Conservation (phyloP, 164 flowering plant species). For the Euptelea pleiosperma region DNA sequence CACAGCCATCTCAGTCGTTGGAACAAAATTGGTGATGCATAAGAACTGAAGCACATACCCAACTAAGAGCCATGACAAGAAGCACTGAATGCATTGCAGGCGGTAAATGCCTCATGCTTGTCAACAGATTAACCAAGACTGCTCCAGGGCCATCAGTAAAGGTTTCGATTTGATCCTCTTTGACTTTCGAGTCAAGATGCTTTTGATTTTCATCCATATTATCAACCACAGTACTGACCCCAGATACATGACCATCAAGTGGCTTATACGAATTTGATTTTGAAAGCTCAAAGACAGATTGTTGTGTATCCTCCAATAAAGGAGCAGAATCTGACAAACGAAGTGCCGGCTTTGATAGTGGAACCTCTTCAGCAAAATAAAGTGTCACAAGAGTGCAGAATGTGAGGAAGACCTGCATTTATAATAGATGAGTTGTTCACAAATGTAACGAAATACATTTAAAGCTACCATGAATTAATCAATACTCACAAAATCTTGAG, state of each 20-base stretch:
- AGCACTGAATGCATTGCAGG: conserved; percentile 96
- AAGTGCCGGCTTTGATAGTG: conserved; percentile 37
- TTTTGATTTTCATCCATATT: conserved; percentile 19
- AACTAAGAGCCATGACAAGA: conserved; percentile 87
- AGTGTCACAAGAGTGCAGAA: conserved; percentile 83
- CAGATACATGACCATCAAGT: conserved; percentile 20
- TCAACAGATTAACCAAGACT: conserved; percentile 81
- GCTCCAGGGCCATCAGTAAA: conserved; percentile 86
- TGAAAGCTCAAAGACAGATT: conserved; percentile 34
- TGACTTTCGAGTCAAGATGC: conserved; percentile 24
- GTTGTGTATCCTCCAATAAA: conserved; percentile 52
- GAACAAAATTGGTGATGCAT: not conserved
- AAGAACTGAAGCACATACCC: conserved; percentile 55
- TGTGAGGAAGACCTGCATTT: conserved; percentile 65
- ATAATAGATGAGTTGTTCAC: conserved; percentile 6
- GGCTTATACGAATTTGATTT: conserved; percentile 27
- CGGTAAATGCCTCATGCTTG: conserved; percentile 90
- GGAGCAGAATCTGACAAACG: conserved; percentile 76
- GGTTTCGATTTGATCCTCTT: conserved; percentile 39
- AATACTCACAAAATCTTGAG: no score
- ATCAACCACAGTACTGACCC: conserved; percentile 17
- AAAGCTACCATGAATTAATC: no score
- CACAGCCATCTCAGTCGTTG: not conserved
- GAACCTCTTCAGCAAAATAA: conserved; percentile 86
- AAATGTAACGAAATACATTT: not conserved